A percentile compares a stretch with the other conserved stretches of the same genome.
Evolutionary conservation across 805 yeast species (phyloP).

Genomic region (Yarrowia sp.): DNA sequence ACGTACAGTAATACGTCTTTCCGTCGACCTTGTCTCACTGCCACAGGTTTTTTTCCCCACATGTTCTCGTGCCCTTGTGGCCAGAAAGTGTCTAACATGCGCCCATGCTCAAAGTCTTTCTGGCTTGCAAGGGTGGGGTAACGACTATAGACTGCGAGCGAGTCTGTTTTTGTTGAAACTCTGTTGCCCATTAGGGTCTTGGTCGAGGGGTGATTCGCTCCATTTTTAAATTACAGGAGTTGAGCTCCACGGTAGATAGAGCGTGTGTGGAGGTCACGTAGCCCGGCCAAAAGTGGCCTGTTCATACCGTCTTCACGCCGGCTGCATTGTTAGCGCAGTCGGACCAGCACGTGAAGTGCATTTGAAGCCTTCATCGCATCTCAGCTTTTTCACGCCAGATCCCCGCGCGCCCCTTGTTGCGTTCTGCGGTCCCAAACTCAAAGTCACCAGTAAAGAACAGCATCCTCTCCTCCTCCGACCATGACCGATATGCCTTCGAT

Average conservation of each 20-base stretch:
- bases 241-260: not conserved
- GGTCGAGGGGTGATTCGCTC: slow-evolving; percentile 33
- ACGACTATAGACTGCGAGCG: not conserved
- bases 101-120: not conserved
- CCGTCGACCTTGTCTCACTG: too few species aligned
- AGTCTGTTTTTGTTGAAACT: slow-evolving; percentile 16
- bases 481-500: slow-evolving; percentile 38
- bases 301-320: not conserved
- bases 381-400: slow-evolving; percentile 38
- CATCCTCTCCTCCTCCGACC: slow-evolving; percentile 31
- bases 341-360: slow-evolving; percentile 6
- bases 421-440: slow-evolving; percentile 31
- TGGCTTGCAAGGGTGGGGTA: slow-evolving; percentile 32
- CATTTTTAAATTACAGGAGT: slow-evolving; percentile 12
- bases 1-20: too few species aligned
- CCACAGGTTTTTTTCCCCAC: slow-evolving; percentile 9
- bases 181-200: slow-evolving; percentile 15
- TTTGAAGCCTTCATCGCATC: slow-evolving; percentile 31
- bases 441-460: slow-evolving; percentile 20
- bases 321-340: not conserved
- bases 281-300: not conserved
- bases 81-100: not conserved
- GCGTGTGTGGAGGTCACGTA: not conserved
- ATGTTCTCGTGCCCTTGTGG: slow-evolving; percentile 16
- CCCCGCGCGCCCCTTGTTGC: slow-evolving; percentile 38